phyloP scores from a whole-genome alignment of 2,329 filamentous ascomycete species.

The Lachnellula arida region DNA sequence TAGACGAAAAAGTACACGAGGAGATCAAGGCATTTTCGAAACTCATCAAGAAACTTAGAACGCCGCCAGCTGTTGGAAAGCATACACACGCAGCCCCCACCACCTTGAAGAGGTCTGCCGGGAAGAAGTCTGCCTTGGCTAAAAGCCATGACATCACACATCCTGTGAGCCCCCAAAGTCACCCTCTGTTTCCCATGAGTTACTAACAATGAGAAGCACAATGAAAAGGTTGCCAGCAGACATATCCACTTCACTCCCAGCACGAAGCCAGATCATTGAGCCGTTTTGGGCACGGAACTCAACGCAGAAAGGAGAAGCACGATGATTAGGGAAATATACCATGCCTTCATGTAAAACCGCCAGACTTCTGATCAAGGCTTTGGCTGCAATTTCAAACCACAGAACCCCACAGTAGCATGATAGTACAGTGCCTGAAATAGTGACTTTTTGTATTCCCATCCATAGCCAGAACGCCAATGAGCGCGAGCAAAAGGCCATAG shows the following conservation, averaged over 20 bases:
- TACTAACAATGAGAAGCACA: too few relatives aligned
- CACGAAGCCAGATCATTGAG: background rate
- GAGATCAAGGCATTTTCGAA: background rate
- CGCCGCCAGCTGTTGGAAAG: background rate
- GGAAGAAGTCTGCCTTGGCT: background rate
- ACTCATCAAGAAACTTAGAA: background rate
- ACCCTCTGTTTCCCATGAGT: too few relatives aligned
- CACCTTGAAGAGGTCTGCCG: background rate
- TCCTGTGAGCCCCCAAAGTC: too few relatives aligned
- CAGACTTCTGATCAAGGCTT: background rate
- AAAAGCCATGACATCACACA: too few relatives aligned
- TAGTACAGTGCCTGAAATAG: background rate
- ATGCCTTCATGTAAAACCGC: background rate
- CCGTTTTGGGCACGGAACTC: background rate
- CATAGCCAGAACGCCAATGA: constrained; percentile 5
- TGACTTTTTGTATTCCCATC: constrained; percentile 8
- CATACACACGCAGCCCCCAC: background rate
- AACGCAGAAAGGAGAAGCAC: background rate
- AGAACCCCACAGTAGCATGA: background rate
- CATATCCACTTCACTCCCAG: background rate
- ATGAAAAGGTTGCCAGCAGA: background rate
- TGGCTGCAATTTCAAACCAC: background rate
- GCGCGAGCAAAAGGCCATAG: constrained; percentile 2
- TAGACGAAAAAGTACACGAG: background rate
- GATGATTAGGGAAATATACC: background rate